phyloP scores from a whole-genome alignment of 1,284 basidiomycete species.

The Tranzscheliella williamsii region DNA sequence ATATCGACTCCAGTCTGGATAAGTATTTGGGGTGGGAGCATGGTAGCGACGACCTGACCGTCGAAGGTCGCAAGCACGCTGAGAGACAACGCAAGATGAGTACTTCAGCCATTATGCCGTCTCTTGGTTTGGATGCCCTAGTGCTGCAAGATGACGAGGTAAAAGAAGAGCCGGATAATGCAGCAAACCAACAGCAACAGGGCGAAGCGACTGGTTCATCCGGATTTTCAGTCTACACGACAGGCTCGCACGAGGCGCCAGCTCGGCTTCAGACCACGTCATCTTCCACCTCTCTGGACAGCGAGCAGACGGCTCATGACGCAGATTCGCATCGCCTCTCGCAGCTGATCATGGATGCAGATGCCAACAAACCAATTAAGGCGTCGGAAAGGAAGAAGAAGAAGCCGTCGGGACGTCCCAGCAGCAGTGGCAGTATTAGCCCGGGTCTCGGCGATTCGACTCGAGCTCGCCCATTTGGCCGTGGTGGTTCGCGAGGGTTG shows the following conservation, averaged over 20 bases:
- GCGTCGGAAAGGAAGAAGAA: too few species aligned
- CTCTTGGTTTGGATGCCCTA: slow-evolving; percentile 5
- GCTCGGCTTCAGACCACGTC: slow-evolving; percentile 23
- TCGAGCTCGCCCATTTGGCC: background rate
- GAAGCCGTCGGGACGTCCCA: background rate
- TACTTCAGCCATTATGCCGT: slow-evolving; percentile 5
- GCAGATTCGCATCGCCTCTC: too few species aligned
- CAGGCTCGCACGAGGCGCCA: slow-evolving; percentile 23
- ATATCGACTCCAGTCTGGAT: slow-evolving; percentile 22
- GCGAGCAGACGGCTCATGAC: slow-evolving; percentile 2
- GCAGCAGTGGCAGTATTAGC: background rate
- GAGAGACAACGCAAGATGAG: slow-evolving; percentile 39
- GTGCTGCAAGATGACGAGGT: slow-evolving; percentile 1
- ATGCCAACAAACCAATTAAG: too few species aligned
- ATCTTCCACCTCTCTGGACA: slow-evolving; percentile 3
- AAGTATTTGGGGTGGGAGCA: slow-evolving; percentile 40
- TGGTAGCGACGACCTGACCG: slow-evolving; percentile 36
- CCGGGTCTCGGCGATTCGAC: background rate
- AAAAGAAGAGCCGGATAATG: background rate
- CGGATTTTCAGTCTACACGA: background rate
- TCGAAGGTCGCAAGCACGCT: slow-evolving; percentile 38
- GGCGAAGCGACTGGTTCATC: background rate
- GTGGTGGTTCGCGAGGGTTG: background rate
- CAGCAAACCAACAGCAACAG: background rate
- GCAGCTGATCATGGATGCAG: too few species aligned